Evolutionary conservation across 176 grass and related monocot species (phyloP).

Genomic region (Carex kokanica): DNA sequence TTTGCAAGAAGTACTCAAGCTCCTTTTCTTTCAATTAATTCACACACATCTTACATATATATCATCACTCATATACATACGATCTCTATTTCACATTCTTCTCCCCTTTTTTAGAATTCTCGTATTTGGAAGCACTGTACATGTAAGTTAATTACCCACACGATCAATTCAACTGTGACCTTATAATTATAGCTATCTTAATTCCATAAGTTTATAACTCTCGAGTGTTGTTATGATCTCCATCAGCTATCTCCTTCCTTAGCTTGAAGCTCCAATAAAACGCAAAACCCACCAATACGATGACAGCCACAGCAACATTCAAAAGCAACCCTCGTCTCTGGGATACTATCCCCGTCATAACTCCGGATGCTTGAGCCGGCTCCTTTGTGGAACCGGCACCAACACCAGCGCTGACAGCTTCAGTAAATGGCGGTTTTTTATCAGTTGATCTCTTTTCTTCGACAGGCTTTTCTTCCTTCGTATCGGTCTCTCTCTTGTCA

Average conservation of each 20-base stretch:
- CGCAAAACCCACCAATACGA: conserved; percentile 47
- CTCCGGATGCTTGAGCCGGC: not conserved
- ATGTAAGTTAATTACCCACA: not conserved
- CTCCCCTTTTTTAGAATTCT: no score
- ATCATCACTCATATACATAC: not conserved
- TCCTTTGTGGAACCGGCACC: not conserved
- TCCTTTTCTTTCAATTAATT: conserved; percentile 1
- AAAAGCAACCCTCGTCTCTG: conserved; percentile 30
- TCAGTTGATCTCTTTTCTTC: not conserved
- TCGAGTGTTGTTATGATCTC: not conserved
- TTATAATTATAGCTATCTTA: conserved; percentile 6
- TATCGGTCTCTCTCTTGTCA: not conserved
- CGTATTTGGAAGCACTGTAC: not conserved
- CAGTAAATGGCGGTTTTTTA: not conserved
- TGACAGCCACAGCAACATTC: conserved; percentile 55
- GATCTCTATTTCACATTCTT: no score
- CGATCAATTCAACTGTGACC: not conserved
- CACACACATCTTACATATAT: not conserved
- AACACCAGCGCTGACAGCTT: not conserved
- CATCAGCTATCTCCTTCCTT: conserved; percentile 27
- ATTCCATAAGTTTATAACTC: not conserved
- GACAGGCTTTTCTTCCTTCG: not conserved
- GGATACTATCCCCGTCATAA: not conserved
- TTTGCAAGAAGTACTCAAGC: conserved; percentile 10
- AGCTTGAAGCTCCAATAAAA: conserved; percentile 47